phyloP scores from a whole-genome alignment of 495 filamentous ascomycete species.

The Lasiosphaeris hirsuta region DNA sequence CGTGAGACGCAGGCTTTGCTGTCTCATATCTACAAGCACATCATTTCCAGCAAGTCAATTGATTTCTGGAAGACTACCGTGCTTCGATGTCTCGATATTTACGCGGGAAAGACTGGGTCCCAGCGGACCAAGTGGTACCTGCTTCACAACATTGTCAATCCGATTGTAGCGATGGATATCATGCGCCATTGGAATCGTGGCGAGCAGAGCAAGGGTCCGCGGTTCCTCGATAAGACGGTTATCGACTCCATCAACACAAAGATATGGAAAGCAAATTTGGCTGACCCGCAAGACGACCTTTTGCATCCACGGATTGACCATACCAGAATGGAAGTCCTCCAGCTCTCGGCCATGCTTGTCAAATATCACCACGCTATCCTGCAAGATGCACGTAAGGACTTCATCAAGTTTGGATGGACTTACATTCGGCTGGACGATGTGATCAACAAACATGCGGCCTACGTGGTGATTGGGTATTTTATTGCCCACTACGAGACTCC shows the following conservation, averaged over 20 bases:
- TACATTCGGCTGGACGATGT: constrained; percentile 96
- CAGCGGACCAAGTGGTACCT: constrained; percentile 92
- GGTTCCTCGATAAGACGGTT: constrained; percentile 81
- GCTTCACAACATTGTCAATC: constrained; percentile 89
- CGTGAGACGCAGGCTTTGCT: constrained; percentile 72
- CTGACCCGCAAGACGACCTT: constrained; percentile 80
- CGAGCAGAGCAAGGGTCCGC: constrained; percentile 56
- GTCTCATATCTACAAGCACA: constrained; percentile 76
- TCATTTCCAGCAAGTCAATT: constrained; percentile 80
- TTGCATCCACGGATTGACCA: constrained; percentile 88
- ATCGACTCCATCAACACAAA: constrained; percentile 89
- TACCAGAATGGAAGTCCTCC: constrained; percentile 91
- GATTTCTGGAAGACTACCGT: constrained; percentile 86
- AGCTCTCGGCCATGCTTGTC: constrained; percentile 88
- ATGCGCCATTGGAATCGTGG: constrained; percentile 59
- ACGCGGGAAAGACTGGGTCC: constrained; percentile 68
- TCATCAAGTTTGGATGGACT: constrained; percentile 99
- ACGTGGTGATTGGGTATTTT: constrained; percentile 96
- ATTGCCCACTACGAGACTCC: constrained; percentile 96
- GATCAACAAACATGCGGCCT: constrained; percentile 98
- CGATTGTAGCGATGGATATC: constrained; percentile 95
- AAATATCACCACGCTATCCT: constrained; percentile 86
- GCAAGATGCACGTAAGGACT: constrained; percentile 89
- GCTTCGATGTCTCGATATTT: constrained; percentile 82
- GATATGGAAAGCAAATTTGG: constrained; percentile 86